Evolutionary conservation across 129 eudicot genomes (phyloP).

Genomic region (Oenanthe sinensis): DNA sequence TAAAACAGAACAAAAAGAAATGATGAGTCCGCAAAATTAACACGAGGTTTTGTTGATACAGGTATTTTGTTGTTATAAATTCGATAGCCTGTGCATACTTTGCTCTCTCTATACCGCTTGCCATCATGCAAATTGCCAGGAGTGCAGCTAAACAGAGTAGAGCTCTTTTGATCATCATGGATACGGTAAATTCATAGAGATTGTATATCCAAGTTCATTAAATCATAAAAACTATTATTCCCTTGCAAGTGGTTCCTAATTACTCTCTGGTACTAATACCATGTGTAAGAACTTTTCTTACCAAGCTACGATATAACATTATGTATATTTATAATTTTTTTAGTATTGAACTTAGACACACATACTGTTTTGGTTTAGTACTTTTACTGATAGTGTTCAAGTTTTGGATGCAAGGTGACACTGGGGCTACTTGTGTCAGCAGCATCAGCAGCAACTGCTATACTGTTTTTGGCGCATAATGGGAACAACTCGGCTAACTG

Average conservation of each 20-base stretch:
- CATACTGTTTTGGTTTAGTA: background rate
- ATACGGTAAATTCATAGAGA: background rate
- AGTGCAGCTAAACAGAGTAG: background rate
- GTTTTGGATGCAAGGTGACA: background rate
- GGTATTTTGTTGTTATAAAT: background rate
- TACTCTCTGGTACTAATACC: no score
- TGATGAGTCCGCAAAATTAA: background rate
- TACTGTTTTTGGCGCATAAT: background rate
- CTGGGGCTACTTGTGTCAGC: background rate
- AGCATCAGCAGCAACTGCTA: slow-evolving; percentile 7
- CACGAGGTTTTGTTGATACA: background rate
- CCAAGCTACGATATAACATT: no score
- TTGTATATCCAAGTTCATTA: no score
- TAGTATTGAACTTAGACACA: no score
- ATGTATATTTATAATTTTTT: no score
- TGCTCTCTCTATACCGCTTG: background rate
- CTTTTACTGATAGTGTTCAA: background rate
- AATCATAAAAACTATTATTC: no score
- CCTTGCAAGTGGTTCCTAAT: no score
- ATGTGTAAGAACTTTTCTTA: no score
- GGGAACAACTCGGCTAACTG: background rate
- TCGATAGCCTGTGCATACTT: background rate
- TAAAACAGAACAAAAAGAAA: background rate
- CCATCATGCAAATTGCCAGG: background rate
- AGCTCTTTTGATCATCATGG: slow-evolving; percentile 2